Base-by-base conservation (phyloP, 2,329 filamentous ascomycete genomes). In the Ophiosphaerella korrae region DNA sequence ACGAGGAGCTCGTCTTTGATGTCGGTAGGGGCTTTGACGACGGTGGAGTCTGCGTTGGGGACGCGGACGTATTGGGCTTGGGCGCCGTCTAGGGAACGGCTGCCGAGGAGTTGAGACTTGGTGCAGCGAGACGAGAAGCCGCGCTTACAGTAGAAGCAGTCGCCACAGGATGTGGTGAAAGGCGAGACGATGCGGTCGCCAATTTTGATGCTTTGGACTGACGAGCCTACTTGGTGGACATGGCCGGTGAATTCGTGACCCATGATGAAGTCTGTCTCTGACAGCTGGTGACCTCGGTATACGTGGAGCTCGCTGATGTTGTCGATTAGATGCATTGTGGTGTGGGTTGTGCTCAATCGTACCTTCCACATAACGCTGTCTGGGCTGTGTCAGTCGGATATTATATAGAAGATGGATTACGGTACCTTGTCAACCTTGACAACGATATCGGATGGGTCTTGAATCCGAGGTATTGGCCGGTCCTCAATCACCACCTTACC, bases 291-390 rank as follows among this genome's bases (percentile, higher is more conserved):
- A 32, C 92, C 92, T 39, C 92, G 88, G 76, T 87, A 96, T 46
- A 90, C 86, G 74, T 96, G 92, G 33, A 96, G 80, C 69, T 96
- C 92, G 67, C 89, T 92, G 57, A 32, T 24, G 13, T 11, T 37
- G 35, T 39, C n/a, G 12, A 31, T 62, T 29, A 65, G 53, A 47
- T 2, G n/a, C 13, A 13, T 21, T 9, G 1, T 9, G 16, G 8
- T 8, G 5, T 35, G 18, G 3, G 8, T 16, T n/a, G n/a, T 23
- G 34, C 21, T n/a, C 21, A 7, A 52, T 29, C 26, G 78, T 77
- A 92, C 90, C 89, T 93, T 70, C 92, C 92, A 71, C 92, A 97
- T 29, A 97, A 81, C 13, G 90, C 92, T 23, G 91, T 89, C 63
- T 73, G 31, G 4, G 12, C 40, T 23, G 8, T 3, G 39, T 66